Conservation (phyloP, 2,329 filamentous ascomycete species). For the Cercospora beticola region DNA sequence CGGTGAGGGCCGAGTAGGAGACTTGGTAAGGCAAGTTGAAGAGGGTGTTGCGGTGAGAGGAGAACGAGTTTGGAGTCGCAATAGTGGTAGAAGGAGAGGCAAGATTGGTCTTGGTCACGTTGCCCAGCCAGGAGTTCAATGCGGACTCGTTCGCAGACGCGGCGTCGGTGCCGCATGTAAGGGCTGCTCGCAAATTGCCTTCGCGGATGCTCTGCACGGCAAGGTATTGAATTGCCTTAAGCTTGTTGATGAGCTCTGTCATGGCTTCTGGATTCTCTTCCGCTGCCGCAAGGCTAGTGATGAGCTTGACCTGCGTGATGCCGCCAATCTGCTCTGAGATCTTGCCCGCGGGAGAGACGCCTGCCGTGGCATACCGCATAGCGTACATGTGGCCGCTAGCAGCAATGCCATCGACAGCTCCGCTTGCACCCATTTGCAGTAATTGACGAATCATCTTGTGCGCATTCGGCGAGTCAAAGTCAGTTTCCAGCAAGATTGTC, state of each 20-base stretch:
- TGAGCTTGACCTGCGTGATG: constrained; percentile 84
- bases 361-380: constrained; percentile 77
- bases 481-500: constrained; percentile 77
- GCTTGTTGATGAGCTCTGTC: constrained; percentile 54
- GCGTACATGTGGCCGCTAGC: constrained; percentile 87
- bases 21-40: constrained; percentile 96
- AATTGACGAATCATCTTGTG: constrained; percentile 81
- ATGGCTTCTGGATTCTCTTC: constrained; percentile 75
- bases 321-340: constrained; percentile 83
- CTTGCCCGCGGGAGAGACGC: constrained; percentile 69
- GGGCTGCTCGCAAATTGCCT: constrained; percentile 70
- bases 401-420: constrained; percentile 87
- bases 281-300: constrained; percentile 73
- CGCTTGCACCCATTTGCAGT: constrained; percentile 81
- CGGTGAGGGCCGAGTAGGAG: constrained; percentile 81
- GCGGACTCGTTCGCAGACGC: constrained; percentile 67
- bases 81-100: background rate
- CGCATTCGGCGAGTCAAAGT: constrained; percentile 82
- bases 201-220: constrained; percentile 61
- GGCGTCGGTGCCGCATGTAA: constrained; percentile 81
- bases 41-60: constrained; percentile 64
- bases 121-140: constrained; percentile 66
- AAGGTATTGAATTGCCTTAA: constrained; percentile 80
- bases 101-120: constrained; percentile 28
- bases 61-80: constrained; percentile 34